Evolutionary conservation across 305 asterid species (phyloP).

Genomic region (Galium porrigens): DNA sequence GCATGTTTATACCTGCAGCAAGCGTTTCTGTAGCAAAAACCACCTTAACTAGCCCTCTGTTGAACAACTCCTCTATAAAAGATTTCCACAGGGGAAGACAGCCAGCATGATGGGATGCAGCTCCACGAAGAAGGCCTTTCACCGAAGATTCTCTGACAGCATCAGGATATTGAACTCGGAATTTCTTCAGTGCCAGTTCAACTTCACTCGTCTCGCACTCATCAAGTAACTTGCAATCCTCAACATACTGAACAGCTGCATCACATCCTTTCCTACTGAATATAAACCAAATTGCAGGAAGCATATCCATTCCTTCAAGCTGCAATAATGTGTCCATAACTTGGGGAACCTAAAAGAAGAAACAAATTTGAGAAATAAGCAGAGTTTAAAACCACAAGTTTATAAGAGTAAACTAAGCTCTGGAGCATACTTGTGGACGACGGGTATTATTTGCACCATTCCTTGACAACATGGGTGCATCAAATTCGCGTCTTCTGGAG

Average conservation of each 20-base stretch:
- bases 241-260: constrained; percentile 91
- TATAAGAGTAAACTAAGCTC: constrained; percentile 13
- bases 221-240: constrained; percentile 58
- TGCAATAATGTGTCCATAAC: constrained; percentile 80
- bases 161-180: constrained; percentile 73
- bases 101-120: constrained; percentile 97
- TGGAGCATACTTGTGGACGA: constrained; percentile 57
- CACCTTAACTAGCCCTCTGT: constrained; percentile 82
- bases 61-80: constrained; percentile 84
- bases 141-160: constrained; percentile 84
- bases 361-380: constrained; percentile 4
- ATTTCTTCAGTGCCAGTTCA: constrained; percentile 75
- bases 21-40: constrained; percentile 99
- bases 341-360: constrained; percentile 62
- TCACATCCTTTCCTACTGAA: constrained; percentile 99
- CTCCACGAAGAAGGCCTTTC: constrained; percentile 87
- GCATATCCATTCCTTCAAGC: constrained; percentile 76
- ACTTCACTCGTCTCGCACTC: constrained; percentile 86
- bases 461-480: constrained; percentile 43
- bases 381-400: constrained; percentile 7
- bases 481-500: constrained; percentile 46
- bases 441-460: constrained; percentile 52
- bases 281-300: constrained; percentile 98
- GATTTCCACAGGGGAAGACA: constrained; percentile 99
- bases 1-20: constrained; percentile 99